Evolutionary conservation across 768 basidiomycete genomes (phyloP).

Genomic region (Clitopilus passeckerianus): DNA sequence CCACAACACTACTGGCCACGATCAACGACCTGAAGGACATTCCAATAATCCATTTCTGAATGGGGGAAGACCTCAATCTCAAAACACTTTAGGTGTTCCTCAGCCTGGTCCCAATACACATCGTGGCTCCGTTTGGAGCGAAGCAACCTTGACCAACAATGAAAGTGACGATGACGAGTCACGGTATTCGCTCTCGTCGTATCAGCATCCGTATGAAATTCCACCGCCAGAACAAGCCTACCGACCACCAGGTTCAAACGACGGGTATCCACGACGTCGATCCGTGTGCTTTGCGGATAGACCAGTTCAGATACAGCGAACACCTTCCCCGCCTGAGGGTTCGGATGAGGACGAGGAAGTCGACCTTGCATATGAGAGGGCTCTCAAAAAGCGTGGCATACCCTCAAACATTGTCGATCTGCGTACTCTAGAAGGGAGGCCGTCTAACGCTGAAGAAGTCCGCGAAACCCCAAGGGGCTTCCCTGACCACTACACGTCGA

Average conservation of each 20-base stretch:
- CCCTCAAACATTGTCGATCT: slow-evolving; percentile 50
- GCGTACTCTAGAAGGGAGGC: slow-evolving; percentile 31
- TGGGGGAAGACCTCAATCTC: background rate
- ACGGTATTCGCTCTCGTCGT: slow-evolving; percentile 48
- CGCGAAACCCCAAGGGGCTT: slow-evolving; percentile 9
- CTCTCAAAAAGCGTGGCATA: slow-evolving; percentile 37
- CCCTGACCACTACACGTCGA: slow-evolving; percentile 14
- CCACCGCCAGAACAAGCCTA: slow-evolving; percentile 44
- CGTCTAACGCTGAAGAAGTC: slow-evolving; percentile 16
- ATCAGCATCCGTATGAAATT: slow-evolving; percentile 60
- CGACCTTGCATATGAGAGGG: slow-evolving; percentile 24
- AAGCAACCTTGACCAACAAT: slow-evolving; percentile 26
- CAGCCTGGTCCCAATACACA: slow-evolving; percentile 9
- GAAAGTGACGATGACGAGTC: slow-evolving; percentile 16
- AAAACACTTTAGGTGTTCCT: background rate
- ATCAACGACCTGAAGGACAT: background rate
- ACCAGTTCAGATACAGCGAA: slow-evolving; percentile 3
- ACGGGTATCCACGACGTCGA: slow-evolving; percentile 19
- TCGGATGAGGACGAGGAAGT: slow-evolving; percentile 11
- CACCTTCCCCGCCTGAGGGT: too few relatives aligned
- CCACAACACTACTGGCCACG: background rate
- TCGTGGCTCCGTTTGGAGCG: slow-evolving; percentile 30
- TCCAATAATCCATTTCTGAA: background rate
- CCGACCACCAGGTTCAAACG: slow-evolving; percentile 12
- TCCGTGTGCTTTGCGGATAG: slow-evolving; percentile 35